Evolutionary conservation across 1,139 yeast genomes (phyloP), one percentile per base, ranked within the genome.

Genomic region (Suhomyces terraborum): DNA sequence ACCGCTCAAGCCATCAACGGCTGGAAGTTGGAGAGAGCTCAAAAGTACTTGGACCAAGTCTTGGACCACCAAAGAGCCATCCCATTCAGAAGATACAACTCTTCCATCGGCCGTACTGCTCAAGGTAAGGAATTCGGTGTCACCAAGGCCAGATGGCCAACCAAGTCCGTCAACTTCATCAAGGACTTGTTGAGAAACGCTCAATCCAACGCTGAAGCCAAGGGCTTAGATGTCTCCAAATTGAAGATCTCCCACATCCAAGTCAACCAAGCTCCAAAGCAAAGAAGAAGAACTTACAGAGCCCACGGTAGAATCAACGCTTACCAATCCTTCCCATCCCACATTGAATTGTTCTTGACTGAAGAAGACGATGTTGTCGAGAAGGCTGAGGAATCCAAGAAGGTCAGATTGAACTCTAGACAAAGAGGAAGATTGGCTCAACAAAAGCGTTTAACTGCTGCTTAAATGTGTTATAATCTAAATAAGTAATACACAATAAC

Each of bases 121-220:
- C 98, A 93, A 81, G 99, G 97, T 79, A 93, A 93, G 80, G 98
- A 93, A 82, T 94, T 91, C 69, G 98, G 98, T 78, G 96, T 89
- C 72, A 89, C 97, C 83, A 91, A 88, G 81, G 98, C 98, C 66
- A 91, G 99, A 88, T 93, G 99, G 99, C 99, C 99, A 70, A 96
- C 82, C 59, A 93, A 94, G 87, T 88, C 96, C 55, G 97, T 93
- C 73, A 87, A 88, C 80, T 89, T 87, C 75, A 78, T 93, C 67
- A 84, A 87, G 73, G 97, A 88, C 73, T 84, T 93, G 72, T 84
- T 93, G 77, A 84, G 84, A 77, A 94, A 93, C 76, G 99, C 98
- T 70, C 93, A 89, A 75, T 84, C 98, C 67, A 94, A 93, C 80
- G 99, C 99, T 75, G 98, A 93, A 71, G 87, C 95, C 63, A 93